Conservation (phyloP, 1,284 basidiomycete species). For the Golubevia sp. region DNA sequence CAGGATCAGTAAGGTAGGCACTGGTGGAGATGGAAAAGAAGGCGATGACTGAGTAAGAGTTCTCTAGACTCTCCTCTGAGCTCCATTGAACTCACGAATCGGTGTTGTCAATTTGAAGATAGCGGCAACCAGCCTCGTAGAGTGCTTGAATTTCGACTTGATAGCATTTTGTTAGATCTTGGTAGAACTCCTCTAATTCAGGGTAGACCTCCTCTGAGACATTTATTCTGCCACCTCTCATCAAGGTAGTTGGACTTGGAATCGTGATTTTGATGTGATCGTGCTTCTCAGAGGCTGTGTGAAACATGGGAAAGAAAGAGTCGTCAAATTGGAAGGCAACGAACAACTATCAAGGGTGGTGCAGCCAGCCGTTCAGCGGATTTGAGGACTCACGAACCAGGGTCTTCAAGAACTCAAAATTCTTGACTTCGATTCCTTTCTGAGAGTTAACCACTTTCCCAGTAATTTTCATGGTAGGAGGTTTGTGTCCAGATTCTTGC, state of each 20-base stretch:
- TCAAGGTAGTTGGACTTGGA: slow-evolving; percentile 41
- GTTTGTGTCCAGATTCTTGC: slow-evolving; percentile 27
- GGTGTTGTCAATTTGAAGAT: slow-evolving; percentile 74
- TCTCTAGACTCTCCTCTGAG: no score
- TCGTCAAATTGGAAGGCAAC: no score
- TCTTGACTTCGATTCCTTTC: slow-evolving; percentile 30
- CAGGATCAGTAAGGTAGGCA: slow-evolving; percentile 54
- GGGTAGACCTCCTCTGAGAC: slow-evolving; percentile 67
- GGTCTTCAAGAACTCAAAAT: slow-evolving; percentile 26
- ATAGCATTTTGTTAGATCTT: slow-evolving; percentile 74
- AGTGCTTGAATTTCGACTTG: slow-evolving; percentile 74
- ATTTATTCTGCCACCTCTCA: slow-evolving; percentile 32
- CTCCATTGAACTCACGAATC: no score
- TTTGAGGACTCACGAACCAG: slow-evolving; percentile 11
- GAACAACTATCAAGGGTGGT: no score
- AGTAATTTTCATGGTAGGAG: slow-evolving; percentile 35
- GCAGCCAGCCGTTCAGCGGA: no score
- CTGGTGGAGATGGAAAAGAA: slow-evolving; percentile 34
- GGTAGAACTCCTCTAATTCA: slow-evolving; percentile 74
- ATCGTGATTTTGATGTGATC: slow-evolving; percentile 42
- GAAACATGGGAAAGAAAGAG: no score
- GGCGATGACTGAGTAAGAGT: no score
- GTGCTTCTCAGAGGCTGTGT: slow-evolving; percentile 12
- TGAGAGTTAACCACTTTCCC: slow-evolving; percentile 17
- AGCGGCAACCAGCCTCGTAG: slow-evolving; percentile 74